Evolutionary conservation across 345 rosid genomes (phyloP).

Genomic region (Eucalyptus coolabah): DNA sequence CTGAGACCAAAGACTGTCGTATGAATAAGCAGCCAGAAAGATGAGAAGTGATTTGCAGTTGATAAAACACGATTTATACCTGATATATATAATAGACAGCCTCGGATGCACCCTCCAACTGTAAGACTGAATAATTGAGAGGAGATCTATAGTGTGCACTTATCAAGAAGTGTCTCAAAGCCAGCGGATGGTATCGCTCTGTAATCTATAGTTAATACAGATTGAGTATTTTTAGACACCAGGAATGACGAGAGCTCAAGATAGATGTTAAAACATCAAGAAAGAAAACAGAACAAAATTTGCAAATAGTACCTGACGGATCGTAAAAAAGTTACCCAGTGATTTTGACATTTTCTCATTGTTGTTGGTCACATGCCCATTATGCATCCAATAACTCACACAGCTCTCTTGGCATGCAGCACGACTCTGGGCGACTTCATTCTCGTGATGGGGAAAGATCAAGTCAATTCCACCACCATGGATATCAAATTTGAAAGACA

Average conservation of each 20-base stretch:
- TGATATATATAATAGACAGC: constrained; percentile 71
- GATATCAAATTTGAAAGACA: neutral
- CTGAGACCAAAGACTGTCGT: neutral
- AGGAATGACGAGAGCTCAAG: constrained; percentile 25
- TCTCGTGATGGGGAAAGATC: neutral
- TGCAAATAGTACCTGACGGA: neutral
- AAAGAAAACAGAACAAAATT: neutral
- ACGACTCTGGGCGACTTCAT: neutral
- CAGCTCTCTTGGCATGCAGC: neutral
- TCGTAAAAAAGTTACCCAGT: neutral
- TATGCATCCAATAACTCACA: neutral
- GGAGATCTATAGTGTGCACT: constrained; percentile 86
- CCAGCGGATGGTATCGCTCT: constrained; percentile 62
- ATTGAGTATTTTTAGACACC: constrained; percentile 83
- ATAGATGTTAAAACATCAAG: neutral
- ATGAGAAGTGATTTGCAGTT: neutral
- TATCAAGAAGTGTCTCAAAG: constrained; percentile 76
- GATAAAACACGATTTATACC: constrained; percentile 20
- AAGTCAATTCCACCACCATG: neutral
- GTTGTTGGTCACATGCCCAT: neutral
- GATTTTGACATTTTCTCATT: neutral
- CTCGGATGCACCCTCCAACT: constrained; percentile 67
- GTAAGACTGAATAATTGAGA: constrained; percentile 42
- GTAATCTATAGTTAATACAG: constrained; percentile 91
- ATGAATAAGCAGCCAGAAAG: neutral